Percentiles rank a stretch among this genome's conserved stretches.
phyloP scores from a whole-genome alignment of 1,284 basidiomycete species.

The Coniferiporia weirii region DNA sequence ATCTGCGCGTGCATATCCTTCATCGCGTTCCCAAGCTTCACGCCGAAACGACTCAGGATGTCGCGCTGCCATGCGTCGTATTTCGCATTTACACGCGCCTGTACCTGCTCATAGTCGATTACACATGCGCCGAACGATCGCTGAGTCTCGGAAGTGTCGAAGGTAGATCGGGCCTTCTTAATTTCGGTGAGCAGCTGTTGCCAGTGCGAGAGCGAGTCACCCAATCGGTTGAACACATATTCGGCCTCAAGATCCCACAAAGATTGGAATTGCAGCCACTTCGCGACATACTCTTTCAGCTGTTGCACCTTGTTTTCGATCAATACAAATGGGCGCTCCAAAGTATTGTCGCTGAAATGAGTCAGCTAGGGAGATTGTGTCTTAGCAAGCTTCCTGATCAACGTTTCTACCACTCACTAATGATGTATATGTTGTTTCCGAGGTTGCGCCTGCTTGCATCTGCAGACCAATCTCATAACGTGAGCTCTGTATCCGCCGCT shows the following conservation, averaged over 20 bases:
- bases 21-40: slow-evolving; percentile 90
- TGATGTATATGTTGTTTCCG: slow-evolving; percentile 78
- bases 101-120: slow-evolving; percentile 97
- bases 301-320: slow-evolving; percentile 87
- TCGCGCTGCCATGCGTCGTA: slow-evolving; percentile 98
- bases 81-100: slow-evolving; percentile 95
- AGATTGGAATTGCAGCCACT: slow-evolving; percentile 99
- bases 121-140: slow-evolving; percentile 90
- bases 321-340: slow-evolving; percentile 80
- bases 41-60: slow-evolving; percentile 86
- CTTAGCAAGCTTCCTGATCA: slow-evolving; percentile 4
- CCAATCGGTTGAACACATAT: slow-evolving; percentile 91
- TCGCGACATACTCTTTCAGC: slow-evolving; percentile 86
- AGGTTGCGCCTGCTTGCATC: slow-evolving; percentile 59
- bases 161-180: slow-evolving; percentile 92
- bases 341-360: slow-evolving; percentile 65
- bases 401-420: slow-evolving; percentile 46
- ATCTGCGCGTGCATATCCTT: slow-evolving; percentile 94
- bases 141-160: slow-evolving; percentile 93
- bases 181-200: slow-evolving; percentile 94
- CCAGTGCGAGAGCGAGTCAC: slow-evolving; percentile 91
- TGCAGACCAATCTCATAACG: slow-evolving; percentile 94
- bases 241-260: slow-evolving; percentile 98
- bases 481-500: slow-evolving; percentile 87
- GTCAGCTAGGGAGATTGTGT: slow-evolving; percentile 51